Base-by-base conservation (phyloP, 2,329 filamentous ascomycete species). In the Trichoderma polysporum region DNA sequence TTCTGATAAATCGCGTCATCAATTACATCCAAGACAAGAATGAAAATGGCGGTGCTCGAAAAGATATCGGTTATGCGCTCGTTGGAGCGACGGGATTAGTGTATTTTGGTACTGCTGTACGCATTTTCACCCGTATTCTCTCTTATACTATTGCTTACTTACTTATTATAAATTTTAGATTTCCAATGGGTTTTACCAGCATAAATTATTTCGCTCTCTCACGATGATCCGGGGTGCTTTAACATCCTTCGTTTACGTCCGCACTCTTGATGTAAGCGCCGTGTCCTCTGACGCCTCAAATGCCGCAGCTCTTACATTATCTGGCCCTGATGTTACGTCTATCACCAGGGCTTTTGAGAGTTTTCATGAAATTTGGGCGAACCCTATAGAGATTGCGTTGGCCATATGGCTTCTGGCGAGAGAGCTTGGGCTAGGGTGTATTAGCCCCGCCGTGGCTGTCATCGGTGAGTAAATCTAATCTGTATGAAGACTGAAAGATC, bases 201-300 rank as follows among this genome's bases (percentile, higher is more conserved):
- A 22, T 25, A 73, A 75, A 57, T 75, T 74, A 1, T 78, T 76
- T 66, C 76, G 77, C 35, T 71, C 73, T 56, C 74, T 77, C 31
- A 75, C 76, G 1, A 71, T 78, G 69, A 71, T 76, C 50, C 76
- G 78, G 7, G 77, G 73, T 3, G 76, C 74, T 5, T 68, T 80
- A 9, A 68, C 78, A 10, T 79, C 81, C 0, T 77, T 85, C 69
- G 80, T 88, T 17, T 87, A 83, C 70, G 76, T 78, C 35, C 82
- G 82, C 68, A 82, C 81, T 0, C 70, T 81, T 2, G 70, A 73
- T 3, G 68, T 80, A 10, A 25, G n/a, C n/a, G n/a, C n/a, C n/a
- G n/a, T 10, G 10, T 15, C 72, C 2, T 72, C 71, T 5, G 67
- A 71, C 2, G 70, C 74, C 13, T 74, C 77, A 12, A 76, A 79